Percentiles rank a stretch among this genome's conserved stretches.
phyloP scores from a whole-genome alignment of 352 stramenopile species.

The Pythium scleroteichum region DNA sequence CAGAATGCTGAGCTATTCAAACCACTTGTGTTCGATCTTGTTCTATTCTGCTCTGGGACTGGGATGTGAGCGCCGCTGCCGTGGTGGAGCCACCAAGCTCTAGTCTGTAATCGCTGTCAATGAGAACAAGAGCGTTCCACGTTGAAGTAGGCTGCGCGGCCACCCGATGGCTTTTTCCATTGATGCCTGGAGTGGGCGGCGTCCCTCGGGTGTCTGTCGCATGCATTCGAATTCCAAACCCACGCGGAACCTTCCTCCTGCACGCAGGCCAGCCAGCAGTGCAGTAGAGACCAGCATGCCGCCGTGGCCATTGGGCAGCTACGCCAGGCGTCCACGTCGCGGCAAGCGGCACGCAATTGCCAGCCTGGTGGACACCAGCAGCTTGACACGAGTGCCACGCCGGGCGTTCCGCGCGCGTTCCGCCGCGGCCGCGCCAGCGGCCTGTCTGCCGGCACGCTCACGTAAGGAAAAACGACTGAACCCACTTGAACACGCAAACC shows the following conservation, averaged over 20 bases:
- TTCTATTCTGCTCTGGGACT: too few relatives aligned
- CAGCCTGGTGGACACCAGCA: neutral
- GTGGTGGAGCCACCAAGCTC: too few relatives aligned
- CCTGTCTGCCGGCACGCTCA: neutral
- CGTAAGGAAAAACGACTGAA: neutral
- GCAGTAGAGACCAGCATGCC: neutral
- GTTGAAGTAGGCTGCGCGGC: too few relatives aligned
- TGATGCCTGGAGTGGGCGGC: constrained; percentile 2
- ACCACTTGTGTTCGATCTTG: too few relatives aligned
- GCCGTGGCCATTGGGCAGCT: too few relatives aligned
- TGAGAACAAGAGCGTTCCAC: too few relatives aligned
- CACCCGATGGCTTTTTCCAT: constrained; percentile 14
- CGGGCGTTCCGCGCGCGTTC: neutral
- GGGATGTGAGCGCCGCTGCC: too few relatives aligned
- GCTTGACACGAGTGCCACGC: neutral
- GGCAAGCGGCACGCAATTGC: too few relatives aligned
- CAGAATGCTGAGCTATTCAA: too few relatives aligned
- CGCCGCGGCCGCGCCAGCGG: neutral
- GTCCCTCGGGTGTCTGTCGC: constrained; percentile 18
- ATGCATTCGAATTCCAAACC: constrained; percentile 14
- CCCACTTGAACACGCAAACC: neutral
- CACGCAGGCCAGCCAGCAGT: neutral
- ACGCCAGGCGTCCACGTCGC: too few relatives aligned
- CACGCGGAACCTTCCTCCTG: neutral
- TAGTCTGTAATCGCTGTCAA: too few relatives aligned